Evolutionary conservation across 139 green algal species (phyloP).

Genomic region (Coelastrella sp.): DNA sequence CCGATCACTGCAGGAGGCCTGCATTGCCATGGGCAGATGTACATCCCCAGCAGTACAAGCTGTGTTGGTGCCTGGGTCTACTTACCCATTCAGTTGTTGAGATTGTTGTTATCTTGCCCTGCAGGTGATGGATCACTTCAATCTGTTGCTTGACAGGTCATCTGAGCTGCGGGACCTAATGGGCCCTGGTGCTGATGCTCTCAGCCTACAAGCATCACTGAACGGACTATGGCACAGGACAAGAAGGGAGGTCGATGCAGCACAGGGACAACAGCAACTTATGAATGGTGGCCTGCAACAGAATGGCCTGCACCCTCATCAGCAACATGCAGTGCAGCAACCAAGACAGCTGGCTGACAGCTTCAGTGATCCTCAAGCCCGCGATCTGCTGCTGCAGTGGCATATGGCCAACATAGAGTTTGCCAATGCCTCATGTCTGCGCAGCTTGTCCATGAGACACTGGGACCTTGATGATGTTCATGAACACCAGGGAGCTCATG

Average conservation of each 20-base stretch:
- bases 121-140: slow-evolving; percentile 57
- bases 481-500: slow-evolving; percentile 65
- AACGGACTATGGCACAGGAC: slow-evolving; percentile 58
- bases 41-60: too few species aligned
- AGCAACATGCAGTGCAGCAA: slow-evolving; percentile 8
- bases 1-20: too few species aligned
- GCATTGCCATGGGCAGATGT: too few species aligned
- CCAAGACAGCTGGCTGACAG: neutral
- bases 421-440: slow-evolving; percentile 84
- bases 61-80: too few species aligned
- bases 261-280: neutral
- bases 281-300: neutral
- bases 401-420: slow-evolving; percentile 98
- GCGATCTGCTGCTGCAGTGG: slow-evolving; percentile 85
- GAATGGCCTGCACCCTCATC: neutral
- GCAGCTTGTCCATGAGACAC: slow-evolving; percentile 54
- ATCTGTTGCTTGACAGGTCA: slow-evolving; percentile 79
- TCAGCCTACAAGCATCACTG: slow-evolving; percentile 74
- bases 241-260: neutral
- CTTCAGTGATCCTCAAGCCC: neutral
- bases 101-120: too few species aligned
- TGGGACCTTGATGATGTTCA: slow-evolving; percentile 85
- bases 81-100: too few species aligned
- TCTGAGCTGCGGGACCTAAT: slow-evolving; percentile 61
- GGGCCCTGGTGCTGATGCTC: slow-evolving; percentile 51